Evolutionary conservation across 2,329 filamentous ascomycete species (phyloP).

Genomic region (Ascochyta pisi): DNA sequence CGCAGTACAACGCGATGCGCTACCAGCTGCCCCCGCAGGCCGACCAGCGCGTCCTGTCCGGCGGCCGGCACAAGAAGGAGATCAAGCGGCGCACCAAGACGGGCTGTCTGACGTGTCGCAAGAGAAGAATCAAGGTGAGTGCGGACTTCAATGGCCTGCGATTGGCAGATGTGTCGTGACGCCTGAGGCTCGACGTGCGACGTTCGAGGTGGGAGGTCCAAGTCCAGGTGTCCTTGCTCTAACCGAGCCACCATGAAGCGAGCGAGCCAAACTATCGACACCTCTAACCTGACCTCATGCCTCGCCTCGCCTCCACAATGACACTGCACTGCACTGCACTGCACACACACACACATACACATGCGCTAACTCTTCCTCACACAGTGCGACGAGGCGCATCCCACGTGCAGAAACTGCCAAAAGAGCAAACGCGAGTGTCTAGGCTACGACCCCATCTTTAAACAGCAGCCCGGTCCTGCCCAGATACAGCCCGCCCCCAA

Average conservation of each 20-base stretch:
- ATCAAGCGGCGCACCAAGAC: constrained; percentile 79
- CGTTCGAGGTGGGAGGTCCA: too few species aligned
- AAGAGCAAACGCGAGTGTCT: constrained; percentile 88
- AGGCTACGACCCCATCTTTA: constrained; percentile 88
- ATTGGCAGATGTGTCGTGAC: constrained; percentile 38
- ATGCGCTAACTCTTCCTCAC: constrained; percentile 33
- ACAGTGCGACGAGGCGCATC: constrained; percentile 96
- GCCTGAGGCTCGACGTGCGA: constrained; percentile 30
- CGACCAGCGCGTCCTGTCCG: constrained; percentile 63
- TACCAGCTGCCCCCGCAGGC: constrained; percentile 61
- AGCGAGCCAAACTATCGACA: constrained; percentile 43
- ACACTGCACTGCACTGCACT: too few species aligned
- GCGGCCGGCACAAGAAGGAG: constrained; percentile 72
- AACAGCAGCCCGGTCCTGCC: constrained; percentile 72
- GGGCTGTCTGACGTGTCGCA: constrained; percentile 66
- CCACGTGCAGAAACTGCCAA: constrained; percentile 87
- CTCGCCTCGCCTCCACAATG: background rate
- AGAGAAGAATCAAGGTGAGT: constrained; percentile 73
- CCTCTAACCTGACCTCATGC: constrained; percentile 42
- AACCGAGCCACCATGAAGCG: constrained; percentile 50
- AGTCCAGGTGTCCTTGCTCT: constrained; percentile 27
- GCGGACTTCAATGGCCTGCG: constrained; percentile 34
- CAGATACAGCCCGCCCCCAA: constrained; percentile 75
- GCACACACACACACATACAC: constrained; percentile 6
- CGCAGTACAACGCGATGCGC: constrained; percentile 57